Evolutionary conservation across 2,329 filamentous ascomycete genomes (phyloP).

Genomic region (Didymella exigua): DNA sequence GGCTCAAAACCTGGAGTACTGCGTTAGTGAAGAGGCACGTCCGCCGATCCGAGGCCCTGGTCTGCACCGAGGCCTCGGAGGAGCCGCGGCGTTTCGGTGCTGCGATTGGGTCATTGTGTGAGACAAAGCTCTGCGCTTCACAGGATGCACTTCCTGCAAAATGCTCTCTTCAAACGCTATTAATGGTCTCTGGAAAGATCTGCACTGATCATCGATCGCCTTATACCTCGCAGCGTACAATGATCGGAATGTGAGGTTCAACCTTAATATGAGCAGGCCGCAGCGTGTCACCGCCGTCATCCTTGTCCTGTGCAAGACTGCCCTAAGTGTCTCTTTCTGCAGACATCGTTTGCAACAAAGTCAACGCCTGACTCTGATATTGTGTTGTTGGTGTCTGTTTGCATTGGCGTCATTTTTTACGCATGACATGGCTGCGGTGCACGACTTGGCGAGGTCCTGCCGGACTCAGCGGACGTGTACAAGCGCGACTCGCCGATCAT

Average conservation of each 20-base stretch:
- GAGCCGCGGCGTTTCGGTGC: constrained; percentile 33
- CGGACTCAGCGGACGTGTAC: constrained; percentile 24
- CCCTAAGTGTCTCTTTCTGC: background rate
- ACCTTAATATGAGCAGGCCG: background rate
- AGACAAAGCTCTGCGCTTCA: constrained; percentile 11
- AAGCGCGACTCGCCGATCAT: constrained; percentile 31
- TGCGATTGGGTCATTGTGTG: constrained; percentile 27
- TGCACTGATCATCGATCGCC: background rate
- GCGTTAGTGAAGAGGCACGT: constrained; percentile 1
- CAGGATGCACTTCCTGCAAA: background rate
- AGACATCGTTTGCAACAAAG: background rate
- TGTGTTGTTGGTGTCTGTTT: background rate
- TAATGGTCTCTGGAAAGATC: background rate
- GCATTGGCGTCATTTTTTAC: background rate
- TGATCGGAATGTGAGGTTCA: background rate
- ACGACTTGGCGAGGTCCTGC: constrained; percentile 26
- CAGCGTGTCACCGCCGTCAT: background rate
- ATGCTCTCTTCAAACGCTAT: background rate
- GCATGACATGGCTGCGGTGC: constrained; percentile 17
- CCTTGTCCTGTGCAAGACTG: background rate
- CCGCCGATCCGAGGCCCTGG: constrained; percentile 11
- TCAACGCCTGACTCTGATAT: background rate
- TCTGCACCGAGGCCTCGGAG: constrained; percentile 23
- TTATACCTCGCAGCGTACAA: background rate
- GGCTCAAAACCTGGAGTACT: constrained; percentile 3